Conservation (phyloP, 495 filamentous ascomycete species). For the Lepraria neglecta region DNA sequence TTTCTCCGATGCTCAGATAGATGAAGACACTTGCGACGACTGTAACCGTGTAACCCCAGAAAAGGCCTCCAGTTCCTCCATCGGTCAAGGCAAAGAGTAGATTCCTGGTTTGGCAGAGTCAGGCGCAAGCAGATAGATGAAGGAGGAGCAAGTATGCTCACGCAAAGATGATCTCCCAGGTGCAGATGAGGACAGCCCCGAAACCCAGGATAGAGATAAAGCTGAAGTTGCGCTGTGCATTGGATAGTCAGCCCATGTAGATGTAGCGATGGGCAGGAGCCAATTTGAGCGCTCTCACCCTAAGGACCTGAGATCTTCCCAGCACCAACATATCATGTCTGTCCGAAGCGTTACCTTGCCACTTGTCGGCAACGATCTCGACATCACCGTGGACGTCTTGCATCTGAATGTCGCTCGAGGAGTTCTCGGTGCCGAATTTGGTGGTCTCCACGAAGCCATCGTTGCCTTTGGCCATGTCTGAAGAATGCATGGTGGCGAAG, state of each 20-base stretch:
- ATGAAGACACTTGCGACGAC: conserved; percentile 44
- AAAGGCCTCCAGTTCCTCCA: conserved; percentile 51
- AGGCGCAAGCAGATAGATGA: not conserved
- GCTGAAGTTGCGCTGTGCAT: conserved; percentile 43
- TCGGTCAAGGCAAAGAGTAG: conserved; percentile 44
- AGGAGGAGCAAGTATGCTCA: not conserved
- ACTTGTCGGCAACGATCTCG: conserved; percentile 12
- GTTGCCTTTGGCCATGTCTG: not conserved
- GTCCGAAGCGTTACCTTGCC: conserved; percentile 23
- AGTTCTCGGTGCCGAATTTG: not conserved
- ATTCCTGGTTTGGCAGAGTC: conserved; percentile 25
- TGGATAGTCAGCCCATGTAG: conserved; percentile 9
- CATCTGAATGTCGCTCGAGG: not conserved
- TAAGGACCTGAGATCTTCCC: conserved; percentile 26
- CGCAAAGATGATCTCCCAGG: conserved; percentile 26
- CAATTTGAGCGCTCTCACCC: conserved; percentile 5
- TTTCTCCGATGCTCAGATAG: conserved; percentile 48
- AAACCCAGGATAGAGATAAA: conserved; percentile 47
- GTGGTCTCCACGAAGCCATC: not conserved
- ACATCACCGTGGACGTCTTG: conserved; percentile 10
- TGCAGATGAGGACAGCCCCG: conserved; percentile 24
- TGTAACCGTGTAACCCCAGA: conserved; percentile 51
- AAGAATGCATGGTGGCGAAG: not conserved
- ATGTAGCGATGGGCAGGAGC: not conserved
- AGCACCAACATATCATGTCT: conserved; percentile 25